Evolutionary conservation across 2,329 filamentous ascomycete genomes (phyloP), one percentile per base, ranked within the genome.

Genomic region (Dactylellina drechsleri): DNA sequence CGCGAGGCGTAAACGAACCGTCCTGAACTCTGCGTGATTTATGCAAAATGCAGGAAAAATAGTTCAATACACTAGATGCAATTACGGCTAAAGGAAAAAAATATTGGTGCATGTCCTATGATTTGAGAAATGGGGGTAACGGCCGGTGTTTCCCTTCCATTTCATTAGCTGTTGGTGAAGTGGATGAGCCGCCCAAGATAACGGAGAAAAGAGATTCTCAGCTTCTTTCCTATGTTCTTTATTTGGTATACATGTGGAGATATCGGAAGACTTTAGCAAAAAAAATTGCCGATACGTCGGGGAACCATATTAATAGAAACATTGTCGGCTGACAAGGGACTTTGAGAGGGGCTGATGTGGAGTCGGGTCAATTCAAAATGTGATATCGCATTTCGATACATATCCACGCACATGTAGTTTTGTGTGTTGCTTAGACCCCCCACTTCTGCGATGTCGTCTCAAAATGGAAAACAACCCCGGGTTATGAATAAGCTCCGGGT

Each of bases 1-100:
- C 4, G 23, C 23, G 23, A 28, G 12, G 1, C 8, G 23, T 26
- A 36, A 59, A 31, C 15, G 16, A 23, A n/a, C 56, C n/a, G 23
- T 47, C 13, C 6, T 13, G 20, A 6, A 20, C 16, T 12, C 28
- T 75, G 70, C 67, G 70, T 67, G 70, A 75, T 75, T 75, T 75
- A 75, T 75, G 70, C 70, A 75, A 64, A 62, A 66, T 50, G 62
- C 62, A 67, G 49, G 70, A 49, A 54, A 56, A 59, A 57, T 36
- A 7, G 5, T 26, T 41, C 49, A 57, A 36, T 49, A 60, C 56
- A 57, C 56, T 50, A 66, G 41, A 64, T 61, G 70, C 43, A 60
- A 59, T 64, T 67, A 67, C 50, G 70, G 50, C 57, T 75, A 74
- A 74, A 74, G 43, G 26, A 52, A 12, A 16, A 28, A 57, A 23